Conservation (phyloP, 345 rosid genomes). For the Linum usitatissimum region DNA sequence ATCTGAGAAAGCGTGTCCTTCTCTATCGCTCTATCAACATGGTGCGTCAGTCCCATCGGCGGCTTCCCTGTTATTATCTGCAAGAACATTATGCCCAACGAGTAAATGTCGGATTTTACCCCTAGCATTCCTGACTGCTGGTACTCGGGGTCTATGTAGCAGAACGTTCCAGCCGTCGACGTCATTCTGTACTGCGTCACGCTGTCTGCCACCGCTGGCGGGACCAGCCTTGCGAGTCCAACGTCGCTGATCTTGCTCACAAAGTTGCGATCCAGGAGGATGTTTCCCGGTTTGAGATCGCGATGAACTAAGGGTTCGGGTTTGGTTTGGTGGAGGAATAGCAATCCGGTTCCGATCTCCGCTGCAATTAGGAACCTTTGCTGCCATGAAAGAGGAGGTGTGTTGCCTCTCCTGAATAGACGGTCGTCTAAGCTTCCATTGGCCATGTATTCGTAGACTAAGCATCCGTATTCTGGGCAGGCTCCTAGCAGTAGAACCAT, state of each 20-base stretch:
- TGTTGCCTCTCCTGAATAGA: slow-evolving; percentile 48
- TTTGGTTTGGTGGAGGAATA: slow-evolving; percentile 81
- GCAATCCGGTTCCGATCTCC: slow-evolving; percentile 65
- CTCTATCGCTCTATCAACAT: slow-evolving; percentile 47
- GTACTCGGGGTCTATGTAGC: slow-evolving; percentile 89
- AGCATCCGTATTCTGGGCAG: slow-evolving; percentile 80
- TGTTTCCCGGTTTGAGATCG: slow-evolving; percentile 78
- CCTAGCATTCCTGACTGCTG: slow-evolving; percentile 92
- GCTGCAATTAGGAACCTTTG: slow-evolving; percentile 69
- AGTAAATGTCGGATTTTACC: slow-evolving; percentile 68
- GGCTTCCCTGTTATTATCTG: slow-evolving; percentile 65
- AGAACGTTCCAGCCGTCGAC: slow-evolving; percentile 81
- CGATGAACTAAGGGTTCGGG: slow-evolving; percentile 90
- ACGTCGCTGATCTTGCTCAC: slow-evolving; percentile 91
- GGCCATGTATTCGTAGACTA: slow-evolving; percentile 87
- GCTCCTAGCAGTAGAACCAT: slow-evolving; percentile 92
- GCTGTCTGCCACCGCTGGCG: slow-evolving; percentile 60
- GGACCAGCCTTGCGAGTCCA: slow-evolving; percentile 80
- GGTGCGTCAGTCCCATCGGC: slow-evolving; percentile 75
- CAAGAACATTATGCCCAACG: slow-evolving; percentile 67
- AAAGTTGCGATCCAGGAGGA: slow-evolving; percentile 67
- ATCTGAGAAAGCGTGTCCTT: slow-evolving; percentile 42
- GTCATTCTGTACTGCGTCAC: slow-evolving; percentile 88
- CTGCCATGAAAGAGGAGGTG: slow-evolving; percentile 69
- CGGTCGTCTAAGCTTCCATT: slow-evolving; percentile 88